These are phyloP conservation scores for Naegleria lovaniensis DNA, from an alignment of 208 protist genomes.

Conservation along the genomic window DNA sequence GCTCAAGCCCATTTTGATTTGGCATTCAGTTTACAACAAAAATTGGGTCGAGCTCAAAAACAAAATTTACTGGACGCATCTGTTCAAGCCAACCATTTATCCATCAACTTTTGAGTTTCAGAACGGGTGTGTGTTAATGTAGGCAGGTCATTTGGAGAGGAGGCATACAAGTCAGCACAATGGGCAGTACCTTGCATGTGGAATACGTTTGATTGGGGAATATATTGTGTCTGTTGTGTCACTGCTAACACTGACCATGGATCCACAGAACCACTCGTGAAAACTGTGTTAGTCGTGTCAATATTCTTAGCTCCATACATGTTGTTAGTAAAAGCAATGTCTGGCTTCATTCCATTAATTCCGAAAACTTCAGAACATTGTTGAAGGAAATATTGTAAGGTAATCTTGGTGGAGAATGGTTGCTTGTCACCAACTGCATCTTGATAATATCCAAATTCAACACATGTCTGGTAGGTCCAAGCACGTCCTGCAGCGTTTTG, in stretches of 20 bases:
- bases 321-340: not conserved
- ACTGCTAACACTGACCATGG: not conserved
- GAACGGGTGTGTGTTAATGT: not conserved
- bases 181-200: constrained; percentile 25
- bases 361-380: constrained; percentile 18
- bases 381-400: constrained; percentile 27
- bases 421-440: constrained; percentile 26
- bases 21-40: too few relatives aligned
- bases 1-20: too few relatives aligned
- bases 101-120: not conserved
- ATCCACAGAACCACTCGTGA: not conserved
- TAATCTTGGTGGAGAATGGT: constrained; percentile 31
- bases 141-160: not conserved
- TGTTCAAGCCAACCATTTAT: not conserved
- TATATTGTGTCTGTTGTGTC: not conserved
- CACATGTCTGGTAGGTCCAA: constrained; percentile 38
- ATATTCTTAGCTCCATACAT: not conserved
- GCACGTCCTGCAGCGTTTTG: constrained; percentile 27
- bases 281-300: not conserved
- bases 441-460: constrained; percentile 40
- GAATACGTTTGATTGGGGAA: not conserved
- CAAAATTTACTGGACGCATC: not conserved
- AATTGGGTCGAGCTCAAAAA: too few relatives aligned
- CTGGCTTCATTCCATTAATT: not conserved
- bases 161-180: constrained; percentile 11